Conservation (phyloP, 805 yeast genomes). For the Saturnispora zaruensis region DNA sequence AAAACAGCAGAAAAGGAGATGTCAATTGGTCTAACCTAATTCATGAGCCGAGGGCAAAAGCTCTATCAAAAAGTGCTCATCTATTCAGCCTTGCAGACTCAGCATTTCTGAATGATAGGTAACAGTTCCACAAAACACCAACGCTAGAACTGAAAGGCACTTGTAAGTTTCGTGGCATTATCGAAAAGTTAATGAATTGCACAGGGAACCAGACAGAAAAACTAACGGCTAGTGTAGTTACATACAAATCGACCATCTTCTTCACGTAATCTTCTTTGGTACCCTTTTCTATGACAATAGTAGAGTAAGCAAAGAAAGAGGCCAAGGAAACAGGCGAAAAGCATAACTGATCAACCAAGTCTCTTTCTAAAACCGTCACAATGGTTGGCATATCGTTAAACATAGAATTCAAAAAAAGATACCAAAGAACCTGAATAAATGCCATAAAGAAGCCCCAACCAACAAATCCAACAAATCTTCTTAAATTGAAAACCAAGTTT, state of each 20-base stretch:
- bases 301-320: constrained; percentile 76
- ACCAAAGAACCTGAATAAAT: constrained; percentile 84
- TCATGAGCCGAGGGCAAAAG: background rate
- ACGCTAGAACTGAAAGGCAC: constrained; percentile 84
- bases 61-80: background rate
- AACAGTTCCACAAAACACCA: constrained; percentile 92
- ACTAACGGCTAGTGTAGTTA: constrained; percentile 59
- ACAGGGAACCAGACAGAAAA: constrained; percentile 78
- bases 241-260: constrained; percentile 58
- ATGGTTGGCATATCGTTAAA: constrained; percentile 77
- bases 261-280: constrained; percentile 51
- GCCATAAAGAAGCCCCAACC: constrained; percentile 83
- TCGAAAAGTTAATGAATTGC: constrained; percentile 63
- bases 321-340: constrained; percentile 82
- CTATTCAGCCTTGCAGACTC: constrained; percentile 6
- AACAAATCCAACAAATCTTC: constrained; percentile 69
- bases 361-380: constrained; percentile 78
- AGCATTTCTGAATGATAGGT: constrained; percentile 73
- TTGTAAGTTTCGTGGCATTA: constrained; percentile 66
- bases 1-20: background rate
- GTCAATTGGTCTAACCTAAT: background rate
- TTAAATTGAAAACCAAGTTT: constrained; percentile 42
- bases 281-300: constrained; percentile 71
- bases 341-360: constrained; percentile 79
- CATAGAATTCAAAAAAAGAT: constrained; percentile 64